Percentiles rank a stretch among this genome's conserved stretches.
phyloP scores from a whole-genome alignment of 2,329 filamentous ascomycete species.

The Leptosphaerulina australis region DNA sequence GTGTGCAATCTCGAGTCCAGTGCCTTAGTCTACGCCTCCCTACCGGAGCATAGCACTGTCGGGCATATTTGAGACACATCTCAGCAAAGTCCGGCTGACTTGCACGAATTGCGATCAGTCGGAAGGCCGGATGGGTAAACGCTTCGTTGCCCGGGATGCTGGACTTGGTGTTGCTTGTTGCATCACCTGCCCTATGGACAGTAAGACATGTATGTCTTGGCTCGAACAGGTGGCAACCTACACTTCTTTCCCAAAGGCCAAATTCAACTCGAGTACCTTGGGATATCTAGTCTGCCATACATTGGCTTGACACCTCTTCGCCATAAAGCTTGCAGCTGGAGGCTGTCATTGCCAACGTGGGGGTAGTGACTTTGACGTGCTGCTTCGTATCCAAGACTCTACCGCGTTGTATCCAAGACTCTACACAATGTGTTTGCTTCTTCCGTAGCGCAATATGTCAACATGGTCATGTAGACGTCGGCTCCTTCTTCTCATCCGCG shows the following conservation, averaged over 20 bases:
- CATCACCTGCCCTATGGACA: background rate
- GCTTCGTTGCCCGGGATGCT: slow-evolving; percentile 22
- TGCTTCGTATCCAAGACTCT: slow-evolving; percentile 12
- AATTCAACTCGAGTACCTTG: background rate
- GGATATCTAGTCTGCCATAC: background rate
- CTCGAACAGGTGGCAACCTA: background rate
- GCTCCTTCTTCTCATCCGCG: slow-evolving; percentile 57
- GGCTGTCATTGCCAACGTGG: background rate
- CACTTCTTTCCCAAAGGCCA: background rate
- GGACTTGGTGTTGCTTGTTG: slow-evolving; percentile 3
- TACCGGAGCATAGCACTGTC: slow-evolving; percentile 20
- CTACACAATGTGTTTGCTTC: slow-evolving; percentile 20
- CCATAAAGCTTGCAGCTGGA: background rate
- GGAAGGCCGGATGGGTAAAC: slow-evolving; percentile 21
- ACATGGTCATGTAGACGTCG: slow-evolving; percentile 26
- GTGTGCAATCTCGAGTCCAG: slow-evolving; percentile 35
- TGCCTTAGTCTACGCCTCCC: slow-evolving; percentile 21
- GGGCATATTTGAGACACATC: slow-evolving; percentile 26
- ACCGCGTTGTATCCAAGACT: slow-evolving; percentile 15
- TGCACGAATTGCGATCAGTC: slow-evolving; percentile 24
- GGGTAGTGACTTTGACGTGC: slow-evolving; percentile 9
- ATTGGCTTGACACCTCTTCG: background rate
- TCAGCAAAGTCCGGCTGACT: slow-evolving; percentile 37
- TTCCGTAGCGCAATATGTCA: slow-evolving; percentile 18
- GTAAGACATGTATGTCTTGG: slow-evolving; percentile 7